Evolutionary conservation across 345 rosid genomes (phyloP).

Genomic region (Pelargonium nanum): DNA sequence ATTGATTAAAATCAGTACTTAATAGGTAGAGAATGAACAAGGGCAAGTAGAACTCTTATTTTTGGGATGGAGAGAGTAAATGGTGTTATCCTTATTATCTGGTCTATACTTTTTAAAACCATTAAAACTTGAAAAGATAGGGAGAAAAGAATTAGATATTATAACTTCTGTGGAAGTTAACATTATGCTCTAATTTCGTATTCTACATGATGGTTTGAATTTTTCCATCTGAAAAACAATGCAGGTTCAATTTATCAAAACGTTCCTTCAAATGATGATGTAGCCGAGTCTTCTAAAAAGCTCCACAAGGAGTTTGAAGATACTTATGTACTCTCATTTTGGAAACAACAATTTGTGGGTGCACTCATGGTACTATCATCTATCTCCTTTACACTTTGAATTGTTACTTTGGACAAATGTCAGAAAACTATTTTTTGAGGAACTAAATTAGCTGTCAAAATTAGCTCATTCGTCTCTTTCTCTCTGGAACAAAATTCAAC

Average conservation of each 20-base stretch:
- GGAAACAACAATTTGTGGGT: constrained; percentile 79
- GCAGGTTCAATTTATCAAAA: constrained; percentile 41
- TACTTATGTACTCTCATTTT: constrained; percentile 27
- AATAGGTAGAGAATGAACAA: too few species aligned
- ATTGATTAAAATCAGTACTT: too few species aligned
- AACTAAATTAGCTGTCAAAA: too few species aligned
- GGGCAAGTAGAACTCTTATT: too few species aligned
- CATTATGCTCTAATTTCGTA: too few species aligned
- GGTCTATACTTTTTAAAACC: not conserved
- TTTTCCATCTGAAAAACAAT: constrained; percentile 5
- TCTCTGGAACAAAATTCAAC: too few species aligned
- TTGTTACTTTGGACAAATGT: constrained; percentile 4
- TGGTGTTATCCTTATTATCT: not conserved
- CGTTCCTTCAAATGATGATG: constrained; percentile 30
- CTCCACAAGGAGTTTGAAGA: constrained; percentile 20
- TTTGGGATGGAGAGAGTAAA: too few species aligned
- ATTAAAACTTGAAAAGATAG: too few species aligned
- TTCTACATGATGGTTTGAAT: not conserved
- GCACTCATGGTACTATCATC: constrained; percentile 40
- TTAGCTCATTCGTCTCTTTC: too few species aligned
- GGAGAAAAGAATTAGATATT: not conserved
- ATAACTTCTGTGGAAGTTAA: too few species aligned
- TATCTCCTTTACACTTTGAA: not conserved
- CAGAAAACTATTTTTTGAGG: constrained; percentile 7
- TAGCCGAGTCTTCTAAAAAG: constrained; percentile 30